Conservation (phyloP, 176 grass and related monocot species). For the Elymus sibiricus region DNA sequence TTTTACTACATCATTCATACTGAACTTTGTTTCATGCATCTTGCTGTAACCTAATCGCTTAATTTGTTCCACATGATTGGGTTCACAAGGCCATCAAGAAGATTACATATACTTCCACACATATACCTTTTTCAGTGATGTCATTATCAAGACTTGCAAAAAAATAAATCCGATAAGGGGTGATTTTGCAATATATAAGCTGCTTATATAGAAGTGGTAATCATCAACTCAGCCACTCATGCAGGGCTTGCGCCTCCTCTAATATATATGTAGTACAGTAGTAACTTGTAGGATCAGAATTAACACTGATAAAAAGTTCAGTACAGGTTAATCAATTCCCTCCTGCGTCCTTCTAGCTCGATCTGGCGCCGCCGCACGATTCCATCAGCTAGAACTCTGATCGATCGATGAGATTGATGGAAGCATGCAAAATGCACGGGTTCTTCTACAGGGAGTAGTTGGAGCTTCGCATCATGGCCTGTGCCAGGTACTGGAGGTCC, state of each 20-base stretch:
- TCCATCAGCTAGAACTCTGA: too few relatives aligned
- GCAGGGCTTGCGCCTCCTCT: neutral
- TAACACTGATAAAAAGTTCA: constrained; percentile 28
- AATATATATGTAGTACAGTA: neutral
- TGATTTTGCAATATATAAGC: neutral
- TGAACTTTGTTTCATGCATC: too few relatives aligned
- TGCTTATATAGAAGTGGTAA: constrained; percentile 20
- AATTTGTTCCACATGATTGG: neutral
- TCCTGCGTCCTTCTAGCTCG: constrained; percentile 7
- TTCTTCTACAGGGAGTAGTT: constrained; percentile 46
- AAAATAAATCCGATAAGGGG: too few relatives aligned
- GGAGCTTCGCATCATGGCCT: constrained; percentile 76
- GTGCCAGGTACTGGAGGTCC: constrained; percentile 84
- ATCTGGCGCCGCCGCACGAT: neutral
- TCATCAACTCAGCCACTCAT: neutral
- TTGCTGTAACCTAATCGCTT: neutral
- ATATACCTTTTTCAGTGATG: neutral
- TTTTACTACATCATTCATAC: too few relatives aligned
- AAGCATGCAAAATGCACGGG: neutral
- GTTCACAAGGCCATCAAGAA: neutral
- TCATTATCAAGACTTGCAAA: neutral
- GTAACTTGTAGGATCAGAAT: constrained; percentile 32
- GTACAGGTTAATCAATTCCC: constrained; percentile 36
- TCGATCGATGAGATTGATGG: neutral
- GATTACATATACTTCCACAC: neutral